Percentiles rank a stretch among this genome's conserved stretches.
phyloP scores from a whole-genome alignment of 768 basidiomycete species.

The Sarcodon aspratus region DNA sequence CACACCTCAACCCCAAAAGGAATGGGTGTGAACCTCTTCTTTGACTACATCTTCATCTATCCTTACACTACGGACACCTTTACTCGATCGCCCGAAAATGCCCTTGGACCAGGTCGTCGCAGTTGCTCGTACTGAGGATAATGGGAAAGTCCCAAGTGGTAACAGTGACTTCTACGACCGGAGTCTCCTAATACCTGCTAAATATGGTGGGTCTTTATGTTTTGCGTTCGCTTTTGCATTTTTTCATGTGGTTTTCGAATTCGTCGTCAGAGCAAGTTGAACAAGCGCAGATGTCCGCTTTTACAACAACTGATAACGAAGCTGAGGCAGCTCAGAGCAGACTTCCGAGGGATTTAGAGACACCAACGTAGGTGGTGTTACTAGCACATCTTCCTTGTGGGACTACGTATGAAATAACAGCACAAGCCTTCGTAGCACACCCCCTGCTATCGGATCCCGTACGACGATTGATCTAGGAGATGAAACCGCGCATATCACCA shows the following conservation, averaged over 20 bases:
- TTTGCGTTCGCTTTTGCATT: too few relatives aligned
- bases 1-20: slow-evolving; percentile 1
- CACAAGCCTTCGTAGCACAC: too few relatives aligned
- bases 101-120: slow-evolving; percentile 24
- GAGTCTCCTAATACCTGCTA: background rate
- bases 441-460: background rate
- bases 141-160: background rate
- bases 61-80: slow-evolving; percentile 37
- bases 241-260: too few relatives aligned
- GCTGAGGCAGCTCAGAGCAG: background rate
- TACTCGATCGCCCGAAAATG: slow-evolving; percentile 35
- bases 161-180: too few relatives aligned
- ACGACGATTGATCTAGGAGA: background rate
- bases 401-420: slow-evolving; percentile 28
- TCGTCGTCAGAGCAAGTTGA: background rate
- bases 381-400: slow-evolving; percentile 33
- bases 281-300: background rate
- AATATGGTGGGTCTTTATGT: background rate
- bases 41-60: slow-evolving; percentile 31
- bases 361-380: background rate
- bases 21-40: slow-evolving; percentile 13
- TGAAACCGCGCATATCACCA: background rate
- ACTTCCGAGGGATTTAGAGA: background rate
- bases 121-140: slow-evolving; percentile 5
- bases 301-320: background rate